Base-by-base conservation (phyloP, 371 early-diverging fungal genomes). In the Mucor plumbeus region DNA sequence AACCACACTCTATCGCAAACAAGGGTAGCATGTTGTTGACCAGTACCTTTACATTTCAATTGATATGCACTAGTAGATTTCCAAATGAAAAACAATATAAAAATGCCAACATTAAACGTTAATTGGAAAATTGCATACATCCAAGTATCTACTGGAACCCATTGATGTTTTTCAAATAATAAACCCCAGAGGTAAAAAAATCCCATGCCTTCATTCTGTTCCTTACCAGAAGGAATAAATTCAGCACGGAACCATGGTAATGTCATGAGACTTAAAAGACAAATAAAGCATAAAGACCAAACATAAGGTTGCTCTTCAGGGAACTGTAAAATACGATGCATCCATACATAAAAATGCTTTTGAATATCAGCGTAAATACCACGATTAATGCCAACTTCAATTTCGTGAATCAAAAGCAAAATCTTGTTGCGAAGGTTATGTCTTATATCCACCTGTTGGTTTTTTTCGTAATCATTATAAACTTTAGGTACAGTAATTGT, bases 121-220 rank as follows among this genome's bases (percentile, higher is more conserved):
- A 85, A 63, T 10, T 84, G 80, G 40, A 79, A 83, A 4, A 78
- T 68, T 2, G 83, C 78, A 74, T 75, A 85, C 59, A 90, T 74
- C 93, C 92, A 95, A 1, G 95, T 93, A 68, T 95, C 95, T 59
- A 92, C 68, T 1, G 95, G 94, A 2, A 90, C 75, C 94, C 94
- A 95, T 26, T 85, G 86, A 14, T 68, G 31, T 1, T 82, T 75
- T 7, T 64, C 70, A 66, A 78, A 70, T n/a, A 58, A 40, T 5
- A 92, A 70, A 3, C 93, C 91, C 72, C 84, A 88, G 17, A 88
- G 62, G 62, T 87, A 88, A 70, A 90, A 88, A 26, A 74, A 77
- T 0, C 86, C 88, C 17, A 70, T 74, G 3, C 85, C 77, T 47
- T 81, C 79, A 10, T 77, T 59, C n/a, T 79, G 64, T 5, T 59